Base-by-base conservation (phyloP, 1,139 yeast species). In the Wickerhamomyces sp. region DNA sequence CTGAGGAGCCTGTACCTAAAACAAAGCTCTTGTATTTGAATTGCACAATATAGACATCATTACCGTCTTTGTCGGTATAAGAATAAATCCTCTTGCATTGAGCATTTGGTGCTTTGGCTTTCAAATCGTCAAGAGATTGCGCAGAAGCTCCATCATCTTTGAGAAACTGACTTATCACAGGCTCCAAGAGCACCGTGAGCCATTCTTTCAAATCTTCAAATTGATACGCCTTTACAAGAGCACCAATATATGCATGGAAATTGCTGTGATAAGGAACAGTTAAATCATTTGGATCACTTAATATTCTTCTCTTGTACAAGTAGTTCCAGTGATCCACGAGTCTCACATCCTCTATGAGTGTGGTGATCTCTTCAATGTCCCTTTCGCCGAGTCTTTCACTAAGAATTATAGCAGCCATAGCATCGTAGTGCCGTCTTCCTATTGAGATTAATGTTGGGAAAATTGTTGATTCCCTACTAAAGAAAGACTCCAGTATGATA, bases 211-310 rank as follows among this genome's bases (percentile, higher is more conserved):
- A 12, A 2, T 27, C 31, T 1, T 15, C 17, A 12, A 22, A 28
- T 10, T 39, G 39, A 17, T 20, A 23, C 5, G 36, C n/a, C 2
- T 32, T 12, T 3, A 28, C 31, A 8, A 38, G 21, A 4, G 42
- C 44, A 6, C 47, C 46, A 21, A 45, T 16, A 21, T 41, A 41
- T 4, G 39, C 38, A 26, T 32, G 39, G 15, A 45, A 45, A 8
- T 36, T 28, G 9, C 35, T 30, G 30, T 32, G 28, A 6, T 36
- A 26, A 14, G 31, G 23, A 4, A 24, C 7, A 11, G 28, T 29
- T 5, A 33, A 22, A 14, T 30, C 15, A 15, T 35, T 35, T 13
- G 33, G 35, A 10, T 31, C 27, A 9, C 17, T 32, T 14, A 32
- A 33, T 2, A 40, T 24, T 3, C 15, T 21, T 6, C 16, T 15